phyloP scores from a whole-genome alignment of 345 rosid genomes.

The Leavenworthia alabamica region DNA sequence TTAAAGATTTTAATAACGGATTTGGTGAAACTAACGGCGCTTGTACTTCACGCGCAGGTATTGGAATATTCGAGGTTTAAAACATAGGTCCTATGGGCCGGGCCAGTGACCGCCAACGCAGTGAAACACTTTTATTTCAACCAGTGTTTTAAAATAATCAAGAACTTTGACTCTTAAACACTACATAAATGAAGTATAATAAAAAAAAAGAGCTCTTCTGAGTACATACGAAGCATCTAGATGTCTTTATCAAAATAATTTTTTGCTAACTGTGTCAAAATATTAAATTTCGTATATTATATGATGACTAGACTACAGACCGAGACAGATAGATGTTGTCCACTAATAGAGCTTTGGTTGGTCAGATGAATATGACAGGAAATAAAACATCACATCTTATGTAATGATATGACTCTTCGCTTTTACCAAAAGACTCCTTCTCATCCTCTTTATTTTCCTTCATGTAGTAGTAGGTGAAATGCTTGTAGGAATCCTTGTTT shows the following conservation, averaged over 20 bases:
- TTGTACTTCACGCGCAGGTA: constrained; percentile 1
- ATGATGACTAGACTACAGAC: constrained; percentile 12
- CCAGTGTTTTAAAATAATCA: too few relatives aligned
- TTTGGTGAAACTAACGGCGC: constrained; percentile 5
- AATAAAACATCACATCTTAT: constrained; percentile 2
- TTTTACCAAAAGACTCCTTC: constrained; percentile 23
- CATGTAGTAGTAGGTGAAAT: constrained; percentile 13
- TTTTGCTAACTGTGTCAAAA: not conserved
- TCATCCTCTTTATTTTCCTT: not conserved
- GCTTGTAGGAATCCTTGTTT: not conserved
- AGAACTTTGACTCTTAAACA: too few relatives aligned
- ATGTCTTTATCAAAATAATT: too few relatives aligned
- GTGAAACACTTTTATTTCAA: too few relatives aligned
- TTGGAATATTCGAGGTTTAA: constrained; percentile 31
- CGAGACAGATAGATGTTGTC: constrained; percentile 22
- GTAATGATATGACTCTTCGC: constrained; percentile 28
- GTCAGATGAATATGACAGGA: constrained; percentile 26
- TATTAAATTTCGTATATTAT: not conserved
- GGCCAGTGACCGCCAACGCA: not conserved
- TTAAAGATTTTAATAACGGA: too few relatives aligned
- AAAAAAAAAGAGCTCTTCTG: too few relatives aligned
- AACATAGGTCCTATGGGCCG: constrained; percentile 15
- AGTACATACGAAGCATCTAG: too few relatives aligned
- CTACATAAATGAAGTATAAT: not conserved
- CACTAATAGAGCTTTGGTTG: constrained; percentile 24